Base-by-base conservation (phyloP, 2,329 filamentous ascomycete species). In the Alternaria metachromatica region DNA sequence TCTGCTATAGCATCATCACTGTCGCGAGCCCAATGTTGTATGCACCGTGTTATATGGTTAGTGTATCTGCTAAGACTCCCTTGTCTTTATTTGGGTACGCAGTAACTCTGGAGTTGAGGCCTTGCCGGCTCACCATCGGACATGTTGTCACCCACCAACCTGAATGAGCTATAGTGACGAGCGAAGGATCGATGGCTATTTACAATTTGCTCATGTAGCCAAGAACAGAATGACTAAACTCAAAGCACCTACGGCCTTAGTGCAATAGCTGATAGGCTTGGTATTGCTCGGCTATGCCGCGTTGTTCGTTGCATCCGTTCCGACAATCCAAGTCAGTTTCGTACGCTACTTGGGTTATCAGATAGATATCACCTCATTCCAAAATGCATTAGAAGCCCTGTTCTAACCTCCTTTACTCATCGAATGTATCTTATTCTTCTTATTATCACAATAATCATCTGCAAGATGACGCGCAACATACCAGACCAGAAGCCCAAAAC, bases 301-400 rank as follows among this genome's bases (percentile, higher is more conserved):
- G 33, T 37, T 15, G 4, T 37, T 37, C 15, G 33, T n/a, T n/a
- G 15, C 2, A 37, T 37, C 33, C 33, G 33, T 2, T 37, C 33
- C 33, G 33, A n/a, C 33, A 9, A n/a, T 4, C 15, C 4, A n/a
- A 0, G 8, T 2, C 2, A 9, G 2, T n/a, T 37, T 3, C 7
- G 13, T 37, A 37, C 1, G 2, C 30, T 3, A 15, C 30, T 7
- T 6, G 13, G 7, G 13, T 9, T n/a, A 9, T 37, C 33, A 37
- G 33, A n/a, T 5, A n/a, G 0, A n/a, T 15, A 37, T 37, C 15
- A n/a, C 33, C 33, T 37, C 33, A 37, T 37, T 9, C 7, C 4
- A n/a, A 0, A n/a, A 37, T 8, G 13, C 15, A 8, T 9, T 15
- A 1, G 4, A 9, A 37, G 7, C 15, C 9, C 33, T 5, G 7